These are phyloP conservation scores for Reutealis trisperma DNA, from an alignment of 345 rosid species.

Conservation along the genomic window DNA sequence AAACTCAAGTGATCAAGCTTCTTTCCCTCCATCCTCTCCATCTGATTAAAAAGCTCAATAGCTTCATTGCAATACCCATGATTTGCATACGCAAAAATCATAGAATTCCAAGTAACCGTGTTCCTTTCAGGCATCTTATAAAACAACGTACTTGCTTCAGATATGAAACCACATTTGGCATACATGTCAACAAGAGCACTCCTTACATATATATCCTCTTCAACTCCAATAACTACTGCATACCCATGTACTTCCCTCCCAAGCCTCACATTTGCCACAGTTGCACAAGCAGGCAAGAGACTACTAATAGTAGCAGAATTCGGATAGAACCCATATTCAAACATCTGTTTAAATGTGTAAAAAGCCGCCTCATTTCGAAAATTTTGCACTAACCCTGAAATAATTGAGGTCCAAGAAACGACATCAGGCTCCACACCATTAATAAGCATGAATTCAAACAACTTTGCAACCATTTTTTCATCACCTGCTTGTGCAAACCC, in stretches of 20 bases:
- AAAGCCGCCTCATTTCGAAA: constrained; percentile 56
- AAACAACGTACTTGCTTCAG: constrained; percentile 63
- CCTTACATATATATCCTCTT: constrained; percentile 57
- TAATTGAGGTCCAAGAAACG: constrained; percentile 77
- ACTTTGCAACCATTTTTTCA: constrained; percentile 40
- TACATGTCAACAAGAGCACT: constrained; percentile 90
- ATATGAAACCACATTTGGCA: constrained; percentile 67
- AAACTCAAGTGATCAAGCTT: constrained; percentile 76
- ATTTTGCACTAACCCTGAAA: constrained; percentile 77
- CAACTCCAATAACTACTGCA: constrained; percentile 62
- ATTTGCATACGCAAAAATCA: constrained; percentile 83
- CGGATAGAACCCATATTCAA: constrained; percentile 51
- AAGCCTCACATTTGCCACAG: constrained; percentile 38
- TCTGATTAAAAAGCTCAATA: constrained; percentile 55
- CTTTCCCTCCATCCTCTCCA: constrained; percentile 53
- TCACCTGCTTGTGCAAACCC: constrained; percentile 70
- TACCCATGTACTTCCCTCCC: constrained; percentile 79
- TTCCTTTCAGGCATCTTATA: constrained; percentile 48
- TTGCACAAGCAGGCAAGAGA: constrained; percentile 73
- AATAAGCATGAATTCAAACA: constrained; percentile 50
- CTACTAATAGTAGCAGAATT: constrained; percentile 64
- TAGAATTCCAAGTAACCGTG: constrained; percentile 76
- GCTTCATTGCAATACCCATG: constrained; percentile 74
- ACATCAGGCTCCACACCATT: constrained; percentile 67
- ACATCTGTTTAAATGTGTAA: constrained; percentile 57